phyloP scores from a whole-genome alignment of 2,329 filamentous ascomycete species.

The Apiospora pterosperma region DNA sequence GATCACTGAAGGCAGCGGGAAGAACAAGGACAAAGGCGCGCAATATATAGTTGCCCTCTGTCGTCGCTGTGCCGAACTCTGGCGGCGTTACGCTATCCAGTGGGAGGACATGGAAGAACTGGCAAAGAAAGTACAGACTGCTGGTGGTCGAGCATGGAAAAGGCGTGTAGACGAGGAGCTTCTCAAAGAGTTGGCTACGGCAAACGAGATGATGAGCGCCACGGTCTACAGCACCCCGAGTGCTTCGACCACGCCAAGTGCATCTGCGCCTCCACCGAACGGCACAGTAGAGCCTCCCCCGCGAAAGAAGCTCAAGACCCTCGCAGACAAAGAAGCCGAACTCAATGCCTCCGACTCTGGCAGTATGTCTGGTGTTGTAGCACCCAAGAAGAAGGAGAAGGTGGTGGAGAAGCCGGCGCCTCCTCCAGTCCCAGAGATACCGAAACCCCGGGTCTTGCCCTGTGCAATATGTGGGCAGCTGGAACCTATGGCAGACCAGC shows the following conservation, averaged over 20 bases:
- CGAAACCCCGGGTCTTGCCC: slow-evolving; percentile 73
- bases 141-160: slow-evolving; percentile 80
- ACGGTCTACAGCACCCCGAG: slow-evolving; percentile 36
- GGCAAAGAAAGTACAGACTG: slow-evolving; percentile 77
- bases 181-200: slow-evolving; percentile 65
- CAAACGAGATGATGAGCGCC: slow-evolving; percentile 56
- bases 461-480: slow-evolving; percentile 80
- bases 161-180: slow-evolving; percentile 90
- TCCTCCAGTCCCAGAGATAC: slow-evolving; percentile 68
- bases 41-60: slow-evolving; percentile 81
- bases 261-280: slow-evolving; percentile 25
- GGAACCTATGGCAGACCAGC: slow-evolving; percentile 66
- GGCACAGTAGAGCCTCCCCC: slow-evolving; percentile 47
- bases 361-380: slow-evolving; percentile 36
- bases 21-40: slow-evolving; percentile 73
- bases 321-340: slow-evolving; percentile 50
- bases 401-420: slow-evolving; percentile 56
- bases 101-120: slow-evolving; percentile 94
- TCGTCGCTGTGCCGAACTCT: slow-evolving; percentile 84
- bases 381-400: slow-evolving; percentile 47
- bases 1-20: slow-evolving; percentile 60
- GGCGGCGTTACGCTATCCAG: slow-evolving; percentile 93
- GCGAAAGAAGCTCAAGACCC: slow-evolving; percentile 62
- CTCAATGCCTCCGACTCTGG: slow-evolving; percentile 41
- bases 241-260: slow-evolving; percentile 21